A percentile compares a stretch with the other conserved stretches of the same genome.
These are phyloP conservation scores for Colletotrichum euphorbiae DNA, from an alignment of 2,329 filamentous ascomycete genomes.

Conservation along the genomic window DNA sequence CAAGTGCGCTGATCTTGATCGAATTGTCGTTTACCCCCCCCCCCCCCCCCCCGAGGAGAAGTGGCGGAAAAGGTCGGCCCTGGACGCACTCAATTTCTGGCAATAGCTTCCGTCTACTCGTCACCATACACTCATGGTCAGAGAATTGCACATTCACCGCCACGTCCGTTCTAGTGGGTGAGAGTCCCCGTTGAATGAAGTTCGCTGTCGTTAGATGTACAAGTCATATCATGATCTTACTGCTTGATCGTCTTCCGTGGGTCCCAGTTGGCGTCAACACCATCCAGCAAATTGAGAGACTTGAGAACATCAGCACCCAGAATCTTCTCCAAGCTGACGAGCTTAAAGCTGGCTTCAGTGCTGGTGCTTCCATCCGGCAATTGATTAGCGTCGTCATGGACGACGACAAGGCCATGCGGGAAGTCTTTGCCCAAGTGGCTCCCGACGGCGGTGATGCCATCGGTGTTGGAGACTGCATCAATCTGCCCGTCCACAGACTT, in stretches of 20 bases:
- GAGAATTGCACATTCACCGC: no score
- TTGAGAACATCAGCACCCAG: conserved; percentile 47
- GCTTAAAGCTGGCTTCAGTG: conserved; percentile 62
- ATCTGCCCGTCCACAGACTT: conserved; percentile 55
- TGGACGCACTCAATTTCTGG: not conserved
- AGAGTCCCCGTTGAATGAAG: not conserved
- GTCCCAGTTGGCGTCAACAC: conserved; percentile 55
- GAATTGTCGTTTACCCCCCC: conserved; percentile 70
- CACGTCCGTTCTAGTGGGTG: no score
- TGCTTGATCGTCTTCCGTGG: conserved; percentile 44
- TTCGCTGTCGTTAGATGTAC: not conserved
- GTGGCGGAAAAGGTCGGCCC: not conserved
- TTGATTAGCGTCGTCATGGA: conserved; percentile 67
- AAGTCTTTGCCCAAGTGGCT: conserved; percentile 55
- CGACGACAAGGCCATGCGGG: conserved; percentile 59
- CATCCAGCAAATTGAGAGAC: conserved; percentile 47
- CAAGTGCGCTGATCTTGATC: conserved; percentile 69
- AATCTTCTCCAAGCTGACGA: conserved; percentile 56
- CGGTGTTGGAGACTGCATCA: conserved; percentile 65
- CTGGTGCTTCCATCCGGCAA: conserved; percentile 58
- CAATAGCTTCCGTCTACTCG: not conserved
- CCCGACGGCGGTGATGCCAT: conserved; percentile 62
- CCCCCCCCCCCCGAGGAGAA: conserved; percentile 58
- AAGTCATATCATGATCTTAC: not conserved
- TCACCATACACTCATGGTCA: no score